Evolutionary conservation across 441 rosid species (phyloP).

Genomic region (Euphorbia celastroides): DNA sequence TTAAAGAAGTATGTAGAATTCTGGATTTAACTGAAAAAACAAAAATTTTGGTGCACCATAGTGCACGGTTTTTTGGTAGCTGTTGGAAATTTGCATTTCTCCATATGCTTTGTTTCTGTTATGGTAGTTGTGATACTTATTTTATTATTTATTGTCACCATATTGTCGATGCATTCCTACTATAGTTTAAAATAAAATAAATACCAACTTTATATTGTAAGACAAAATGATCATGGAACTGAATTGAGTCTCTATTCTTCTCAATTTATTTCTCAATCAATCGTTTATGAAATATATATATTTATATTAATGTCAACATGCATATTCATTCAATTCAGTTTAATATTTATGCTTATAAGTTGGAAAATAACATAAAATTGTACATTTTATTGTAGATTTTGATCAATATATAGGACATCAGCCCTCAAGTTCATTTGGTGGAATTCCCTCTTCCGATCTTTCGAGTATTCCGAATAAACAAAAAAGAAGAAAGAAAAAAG

Average conservation of each 20-base stretch:
- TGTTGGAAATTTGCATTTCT: neutral
- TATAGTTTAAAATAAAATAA: too few relatives aligned
- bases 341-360: too few relatives aligned
- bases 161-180: neutral
- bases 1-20: conserved; percentile 19
- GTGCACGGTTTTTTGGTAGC: neutral
- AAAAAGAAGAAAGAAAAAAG: conserved; percentile 38
- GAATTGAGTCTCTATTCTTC: too few relatives aligned
- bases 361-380: too few relatives aligned
- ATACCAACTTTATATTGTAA: too few relatives aligned
- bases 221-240: too few relatives aligned
- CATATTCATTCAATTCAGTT: too few relatives aligned
- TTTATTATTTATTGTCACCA: neutral
- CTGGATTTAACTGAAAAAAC: conserved; percentile 5
- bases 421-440: conserved; percentile 25
- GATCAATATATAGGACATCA: conserved; percentile 30
- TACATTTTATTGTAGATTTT: conserved; percentile 29
- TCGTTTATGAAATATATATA: too few relatives aligned
- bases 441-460: conserved; percentile 27
- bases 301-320: too few relatives aligned
- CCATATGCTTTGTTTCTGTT: neutral
- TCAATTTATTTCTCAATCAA: too few relatives aligned
- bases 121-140: neutral
- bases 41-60: conserved; percentile 14
- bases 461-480: conserved; percentile 35